Base-by-base conservation (phyloP, 1,139 yeast genomes). In the Blastobotrys capitulatus region DNA sequence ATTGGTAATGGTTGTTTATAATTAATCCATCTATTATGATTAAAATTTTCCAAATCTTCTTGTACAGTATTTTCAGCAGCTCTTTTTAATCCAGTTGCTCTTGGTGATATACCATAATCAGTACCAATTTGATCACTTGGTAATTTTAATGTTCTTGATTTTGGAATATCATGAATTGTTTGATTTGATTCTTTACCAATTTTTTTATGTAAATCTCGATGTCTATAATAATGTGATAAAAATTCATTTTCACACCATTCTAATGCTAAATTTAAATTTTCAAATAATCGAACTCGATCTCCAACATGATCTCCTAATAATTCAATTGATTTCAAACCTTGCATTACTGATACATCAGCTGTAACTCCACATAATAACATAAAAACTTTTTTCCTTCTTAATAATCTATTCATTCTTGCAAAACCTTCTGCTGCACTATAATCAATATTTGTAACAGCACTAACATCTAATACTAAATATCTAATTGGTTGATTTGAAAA, bases 211-310 rank as follows among this genome's bases (percentile, higher is more conserved):
- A 38, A 38, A 32, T 64, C 66, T n/a, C 69, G 57, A 31, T 64
- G 67, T 20, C 70, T 62, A 56, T 73, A 77, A 68, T 86, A 89
- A 44, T 87, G 82, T 44, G 79, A 74, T 59, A 92, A 74, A 60
- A 89, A 88, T 57, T 85, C 82, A 67, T 92, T 90, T 64, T 92
- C 99, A 72, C 97, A 88, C 96, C 96, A 90, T 67, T 92, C 97
- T 47, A 92, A 74, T 0, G 96, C 96, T 54, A 86, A 78, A 63
- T 94, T 92, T 55, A 92, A 74, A 51, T 87, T 84, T 52, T 78
- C 77, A 63, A 86, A 86, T 38, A 86, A 72, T 57, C 82, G 81
- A 38, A 84, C 78, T 1, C 49, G 34, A 12, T 54, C 54, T 10
- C 32, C 48, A 15, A 36, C 47, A 7, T 51, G 51, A 15, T 51